A percentile compares a stretch with the other conserved stretches of the same genome.
phyloP scores from a whole-genome alignment of 2,329 filamentous ascomycete genomes.

The Talaromyces sp. region DNA sequence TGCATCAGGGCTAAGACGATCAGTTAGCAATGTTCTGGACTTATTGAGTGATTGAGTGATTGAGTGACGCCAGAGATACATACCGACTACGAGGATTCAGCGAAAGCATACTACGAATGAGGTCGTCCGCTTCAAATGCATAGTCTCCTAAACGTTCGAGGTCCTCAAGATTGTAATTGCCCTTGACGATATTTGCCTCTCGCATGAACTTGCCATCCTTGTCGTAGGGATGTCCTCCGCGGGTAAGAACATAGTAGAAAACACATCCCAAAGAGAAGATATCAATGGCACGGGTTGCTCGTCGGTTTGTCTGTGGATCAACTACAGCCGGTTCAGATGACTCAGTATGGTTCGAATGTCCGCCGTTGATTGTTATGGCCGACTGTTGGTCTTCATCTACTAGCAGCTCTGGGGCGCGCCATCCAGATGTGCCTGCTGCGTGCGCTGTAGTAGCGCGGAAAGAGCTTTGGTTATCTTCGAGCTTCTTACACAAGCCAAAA shows the following conservation, averaged over 20 bases:
- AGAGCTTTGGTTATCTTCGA: constrained; percentile 90
- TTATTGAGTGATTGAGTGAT: no score
- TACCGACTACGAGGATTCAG: constrained; percentile 60
- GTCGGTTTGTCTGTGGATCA: constrained; percentile 59
- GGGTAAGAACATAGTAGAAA: constrained; percentile 98
- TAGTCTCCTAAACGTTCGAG: constrained; percentile 77
- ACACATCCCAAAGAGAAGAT: constrained; percentile 96
- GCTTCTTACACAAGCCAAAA: constrained; percentile 95
- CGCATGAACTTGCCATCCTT: constrained; percentile 92
- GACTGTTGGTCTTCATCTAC: constrained; percentile 67
- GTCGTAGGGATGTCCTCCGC: constrained; percentile 88
- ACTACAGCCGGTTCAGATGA: constrained; percentile 52
- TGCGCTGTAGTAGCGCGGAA: constrained; percentile 92
- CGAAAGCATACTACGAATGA: constrained; percentile 77
- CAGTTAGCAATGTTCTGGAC: constrained; percentile 17
- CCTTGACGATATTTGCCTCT: constrained; percentile 95
- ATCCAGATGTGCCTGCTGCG: constrained; percentile 88
- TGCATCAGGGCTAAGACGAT: constrained; percentile 59
- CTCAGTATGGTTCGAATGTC: constrained; percentile 39
- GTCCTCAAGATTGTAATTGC: constrained; percentile 67
- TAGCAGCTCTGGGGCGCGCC: constrained; percentile 92
- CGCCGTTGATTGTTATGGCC: constrained; percentile 21
- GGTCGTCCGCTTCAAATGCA: constrained; percentile 78
- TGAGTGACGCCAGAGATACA: constrained; percentile 20
- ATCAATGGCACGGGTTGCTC: constrained; percentile 92